These are phyloP conservation scores for Hypoxylon sp. DNA, from an alignment of 2,329 filamentous ascomycete species.

Conservation along the genomic window DNA sequence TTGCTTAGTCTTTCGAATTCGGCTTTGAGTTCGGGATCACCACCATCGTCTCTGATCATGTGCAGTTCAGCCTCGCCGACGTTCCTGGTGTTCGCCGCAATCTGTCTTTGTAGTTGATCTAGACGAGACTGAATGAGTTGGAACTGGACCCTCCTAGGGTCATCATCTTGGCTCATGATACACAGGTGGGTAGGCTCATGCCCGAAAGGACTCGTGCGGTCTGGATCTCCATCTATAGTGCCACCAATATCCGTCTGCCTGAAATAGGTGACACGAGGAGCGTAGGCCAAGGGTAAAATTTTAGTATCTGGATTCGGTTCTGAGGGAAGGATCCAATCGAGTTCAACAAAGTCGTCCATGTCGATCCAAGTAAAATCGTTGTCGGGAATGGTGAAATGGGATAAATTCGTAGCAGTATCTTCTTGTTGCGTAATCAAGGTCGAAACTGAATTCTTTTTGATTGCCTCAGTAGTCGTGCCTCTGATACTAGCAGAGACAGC, in stretches of 20 bases:
- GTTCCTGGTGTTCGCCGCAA: constrained; percentile 78
- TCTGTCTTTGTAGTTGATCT: constrained; percentile 81
- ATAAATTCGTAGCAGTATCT: constrained; percentile 76
- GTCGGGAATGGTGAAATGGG: constrained; percentile 94
- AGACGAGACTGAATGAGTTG: constrained; percentile 87
- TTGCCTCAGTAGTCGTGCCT: constrained; percentile 81
- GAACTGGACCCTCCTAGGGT: constrained; percentile 89
- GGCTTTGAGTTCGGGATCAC: constrained; percentile 64
- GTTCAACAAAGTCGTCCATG: constrained; percentile 98
- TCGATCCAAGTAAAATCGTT: constrained; percentile 97
- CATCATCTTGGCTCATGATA: constrained; percentile 91
- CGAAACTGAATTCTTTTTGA: constrained; percentile 71
- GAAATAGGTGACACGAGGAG: constrained; percentile 97
- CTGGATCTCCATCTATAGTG: constrained; percentile 81
- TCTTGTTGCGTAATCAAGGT: constrained; percentile 67
- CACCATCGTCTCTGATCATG: constrained; percentile 64
- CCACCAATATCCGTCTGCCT: constrained; percentile 93
- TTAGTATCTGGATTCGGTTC: constrained; percentile 93
- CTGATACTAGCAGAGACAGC: constrained; percentile 92
- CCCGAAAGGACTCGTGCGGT: constrained; percentile 89
- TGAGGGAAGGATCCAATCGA: constrained; percentile 94
- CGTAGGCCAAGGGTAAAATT: constrained; percentile 91
- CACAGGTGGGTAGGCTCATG: constrained; percentile 94
- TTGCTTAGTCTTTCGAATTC: constrained; percentile 72
- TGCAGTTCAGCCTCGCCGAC: constrained; percentile 82